Evolutionary conservation across 306 rosid genomes (phyloP).

Genomic region (Pachyrhizus erosus): DNA sequence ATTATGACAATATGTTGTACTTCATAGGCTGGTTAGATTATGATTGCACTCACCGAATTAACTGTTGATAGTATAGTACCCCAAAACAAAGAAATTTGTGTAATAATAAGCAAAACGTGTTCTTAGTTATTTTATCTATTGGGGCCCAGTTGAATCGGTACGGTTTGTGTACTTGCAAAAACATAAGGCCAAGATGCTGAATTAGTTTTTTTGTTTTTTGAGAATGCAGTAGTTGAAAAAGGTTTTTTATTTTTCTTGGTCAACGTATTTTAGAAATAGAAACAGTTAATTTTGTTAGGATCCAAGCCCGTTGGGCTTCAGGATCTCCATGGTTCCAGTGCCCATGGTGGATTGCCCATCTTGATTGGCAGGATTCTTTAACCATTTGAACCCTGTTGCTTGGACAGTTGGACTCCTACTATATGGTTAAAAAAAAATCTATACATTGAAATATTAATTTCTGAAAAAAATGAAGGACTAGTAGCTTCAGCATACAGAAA

Average conservation of each 20-base stretch:
- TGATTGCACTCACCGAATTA: neutral
- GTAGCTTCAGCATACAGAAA: no score
- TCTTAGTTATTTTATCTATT: neutral
- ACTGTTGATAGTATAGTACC: neutral
- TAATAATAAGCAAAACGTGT: neutral
- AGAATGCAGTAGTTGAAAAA: neutral
- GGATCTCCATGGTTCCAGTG: neutral
- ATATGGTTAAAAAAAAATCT: no score
- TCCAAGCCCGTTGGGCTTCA: neutral
- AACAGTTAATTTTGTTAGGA: neutral
- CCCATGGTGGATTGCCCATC: neutral
- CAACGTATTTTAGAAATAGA: neutral
- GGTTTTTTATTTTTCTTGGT: neutral
- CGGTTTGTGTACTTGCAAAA: constrained; percentile 31
- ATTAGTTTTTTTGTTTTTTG: neutral
- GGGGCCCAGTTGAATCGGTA: constrained; percentile 23
- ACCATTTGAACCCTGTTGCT: no score
- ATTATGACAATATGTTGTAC: neutral
- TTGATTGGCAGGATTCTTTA: neutral
- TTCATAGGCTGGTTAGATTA: neutral
- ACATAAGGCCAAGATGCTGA: neutral
- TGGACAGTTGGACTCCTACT: no score
- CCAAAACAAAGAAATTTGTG: constrained; percentile 1
- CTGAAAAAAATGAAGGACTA: no score
- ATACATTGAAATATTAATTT: no score